Conservation (phyloP, 768 basidiomycete species). For the Pholiota microspora region DNA sequence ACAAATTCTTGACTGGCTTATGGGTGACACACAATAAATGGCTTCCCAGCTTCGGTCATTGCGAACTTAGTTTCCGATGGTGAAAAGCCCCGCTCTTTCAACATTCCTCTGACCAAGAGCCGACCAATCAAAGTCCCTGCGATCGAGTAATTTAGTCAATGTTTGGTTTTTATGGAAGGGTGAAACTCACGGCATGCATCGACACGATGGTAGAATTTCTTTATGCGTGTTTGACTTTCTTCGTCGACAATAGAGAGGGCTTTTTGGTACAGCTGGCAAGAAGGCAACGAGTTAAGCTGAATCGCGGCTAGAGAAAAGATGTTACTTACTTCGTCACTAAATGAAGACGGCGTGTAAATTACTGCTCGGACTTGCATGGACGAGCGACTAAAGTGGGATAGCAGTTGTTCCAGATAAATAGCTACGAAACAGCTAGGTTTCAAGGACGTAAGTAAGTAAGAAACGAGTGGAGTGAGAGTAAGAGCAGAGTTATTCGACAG, state of each 20-base stretch:
- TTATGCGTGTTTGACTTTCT: constrained; percentile 54
- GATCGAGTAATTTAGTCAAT: not conserved
- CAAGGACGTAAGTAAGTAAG: too few species aligned
- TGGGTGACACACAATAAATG: constrained; percentile 59
- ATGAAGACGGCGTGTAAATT: constrained; percentile 35
- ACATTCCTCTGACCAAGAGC: constrained; percentile 65
- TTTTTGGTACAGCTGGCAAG: constrained; percentile 55
- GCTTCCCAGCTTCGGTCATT: constrained; percentile 66
- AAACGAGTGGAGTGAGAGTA: too few species aligned
- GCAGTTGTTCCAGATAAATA: constrained; percentile 1
- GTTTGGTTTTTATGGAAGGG: not conserved
- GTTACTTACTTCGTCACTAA: constrained; percentile 39
- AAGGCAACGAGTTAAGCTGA: constrained; percentile 7
- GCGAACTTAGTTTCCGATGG: constrained; percentile 48
- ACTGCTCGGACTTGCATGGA: constrained; percentile 46
- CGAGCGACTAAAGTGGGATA: constrained; percentile 11
- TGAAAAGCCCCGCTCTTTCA: constrained; percentile 55
- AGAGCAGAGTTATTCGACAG: not conserved
- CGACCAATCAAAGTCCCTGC: constrained; percentile 76
- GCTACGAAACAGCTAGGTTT: not conserved
- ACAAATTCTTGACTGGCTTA: not conserved
- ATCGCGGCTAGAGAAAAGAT: not conserved
- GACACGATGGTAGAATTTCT: constrained; percentile 65
- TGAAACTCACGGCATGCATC: constrained; percentile 68
- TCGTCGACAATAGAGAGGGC: constrained; percentile 59